Percentiles rank a stretch among this genome's conserved stretches.
These are phyloP conservation scores for Lecanicillium sp. DNA, from an alignment of 2,329 filamentous ascomycete species.

Conservation along the genomic window DNA sequence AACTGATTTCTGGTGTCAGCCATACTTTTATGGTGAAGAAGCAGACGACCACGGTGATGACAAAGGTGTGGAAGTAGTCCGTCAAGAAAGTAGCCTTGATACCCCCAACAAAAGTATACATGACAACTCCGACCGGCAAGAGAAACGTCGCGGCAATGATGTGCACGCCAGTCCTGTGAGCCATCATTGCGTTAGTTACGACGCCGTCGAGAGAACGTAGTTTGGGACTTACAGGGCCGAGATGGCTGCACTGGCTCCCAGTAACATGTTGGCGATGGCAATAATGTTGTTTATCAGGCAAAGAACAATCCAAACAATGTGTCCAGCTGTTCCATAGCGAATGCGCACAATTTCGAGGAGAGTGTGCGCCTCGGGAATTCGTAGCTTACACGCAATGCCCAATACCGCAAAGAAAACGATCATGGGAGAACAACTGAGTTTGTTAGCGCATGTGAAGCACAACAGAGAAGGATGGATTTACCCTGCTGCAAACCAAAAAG, in stretches of 20 bases:
- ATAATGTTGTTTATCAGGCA: slow-evolving; percentile 50
- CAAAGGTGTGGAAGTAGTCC: slow-evolving; percentile 49
- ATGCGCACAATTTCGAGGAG: slow-evolving; percentile 48
- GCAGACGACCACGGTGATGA: slow-evolving; percentile 47
- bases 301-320: slow-evolving; percentile 46
- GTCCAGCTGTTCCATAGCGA: slow-evolving; percentile 41
- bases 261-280: slow-evolving; percentile 46
- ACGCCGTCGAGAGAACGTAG: neutral
- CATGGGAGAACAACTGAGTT: slow-evolving; percentile 40
- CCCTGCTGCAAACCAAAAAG: slow-evolving; percentile 53
- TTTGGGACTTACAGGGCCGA: slow-evolving; percentile 25
- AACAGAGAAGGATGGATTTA: slow-evolving; percentile 7
- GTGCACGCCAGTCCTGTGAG: slow-evolving; percentile 39
- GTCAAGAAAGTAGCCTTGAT: slow-evolving; percentile 40
- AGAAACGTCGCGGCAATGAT: slow-evolving; percentile 44
- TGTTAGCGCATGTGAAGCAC: neutral
- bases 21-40: slow-evolving; percentile 42
- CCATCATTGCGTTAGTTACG: slow-evolving; percentile 3
- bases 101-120: slow-evolving; percentile 35
- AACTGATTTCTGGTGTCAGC: slow-evolving; percentile 40
- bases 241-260: slow-evolving; percentile 32
- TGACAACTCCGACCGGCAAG: slow-evolving; percentile 31
- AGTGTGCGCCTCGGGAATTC: slow-evolving; percentile 49
- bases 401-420: slow-evolving; percentile 49
- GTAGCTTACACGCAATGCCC: slow-evolving; percentile 45